Base-by-base conservation (phyloP, 768 basidiomycete species). In the Pluteus cervinus region DNA sequence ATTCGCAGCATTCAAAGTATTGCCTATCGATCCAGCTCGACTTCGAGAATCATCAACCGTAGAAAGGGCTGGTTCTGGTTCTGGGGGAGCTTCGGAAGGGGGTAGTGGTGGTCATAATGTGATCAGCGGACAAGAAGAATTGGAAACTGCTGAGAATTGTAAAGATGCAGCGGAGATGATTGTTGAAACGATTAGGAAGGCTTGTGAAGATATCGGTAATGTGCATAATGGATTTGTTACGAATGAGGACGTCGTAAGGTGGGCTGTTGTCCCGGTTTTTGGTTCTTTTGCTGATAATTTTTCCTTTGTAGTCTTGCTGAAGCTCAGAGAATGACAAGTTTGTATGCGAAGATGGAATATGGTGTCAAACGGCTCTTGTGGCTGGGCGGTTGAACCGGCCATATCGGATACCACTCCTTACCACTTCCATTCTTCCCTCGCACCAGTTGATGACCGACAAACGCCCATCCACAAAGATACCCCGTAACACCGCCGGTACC, bases 331-430 rank as follows among this genome's bases (percentile, higher is more conserved):
- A 80, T 82, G 67, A 96, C 89, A 3, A 86, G 80, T 43, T 68
- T 93, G 47, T 86, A 88, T 56, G 77, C 90, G 10, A 90, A 91
- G 63, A 84, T 94, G 78, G 92, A 96, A 53, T 90, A 94, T 56
- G 88, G 87, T 1, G 70, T 96, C 35, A 97, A 93, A 69, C 69
- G 90, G 46, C 62, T 94, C 54, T 60, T 94, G 42, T 94, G 91
- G 91, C 60, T 94, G 33, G 86, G 88, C 33, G 73, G 82, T 45
- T 87, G 44, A 60, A 14, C 10, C 12, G 21, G 18, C n/a, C 17
- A 16, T 15, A 5, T 22, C 31, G 37, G n/a, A 24, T 11, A 12
- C 24, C 37, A 30, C n/a, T n/a, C n/a, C n/a, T n/a, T n/a, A n/a
- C n/a, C n/a, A n/a, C n/a, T n/a, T n/a, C n/a, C n/a, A n/a, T n/a